Conservation (phyloP, 768 basidiomycete genomes). For the Crucibulum laeve region DNA sequence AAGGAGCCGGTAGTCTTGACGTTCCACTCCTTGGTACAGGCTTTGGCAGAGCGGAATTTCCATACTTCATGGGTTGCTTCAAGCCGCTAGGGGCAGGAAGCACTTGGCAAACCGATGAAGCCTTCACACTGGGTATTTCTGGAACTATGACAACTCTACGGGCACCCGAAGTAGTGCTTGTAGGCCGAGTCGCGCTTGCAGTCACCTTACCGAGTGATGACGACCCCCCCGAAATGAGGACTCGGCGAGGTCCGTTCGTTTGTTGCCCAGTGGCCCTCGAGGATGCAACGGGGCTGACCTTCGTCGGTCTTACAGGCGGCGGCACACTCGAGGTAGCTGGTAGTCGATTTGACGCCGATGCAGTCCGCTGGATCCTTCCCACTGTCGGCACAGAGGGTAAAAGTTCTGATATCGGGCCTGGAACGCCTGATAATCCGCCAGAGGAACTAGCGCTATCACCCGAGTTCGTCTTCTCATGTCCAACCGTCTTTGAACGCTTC, state of each 20-base stretch:
- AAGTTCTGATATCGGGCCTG: not conserved
- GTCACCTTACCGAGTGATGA: conserved; percentile 9
- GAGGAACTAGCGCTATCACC: conserved; percentile 8
- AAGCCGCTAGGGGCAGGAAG: conserved; percentile 12
- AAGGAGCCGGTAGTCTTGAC: conserved; percentile 18
- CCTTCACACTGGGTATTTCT: conserved; percentile 4
- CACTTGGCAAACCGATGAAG: not conserved
- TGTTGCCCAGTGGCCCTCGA: not conserved
- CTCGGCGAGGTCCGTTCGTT: conserved; percentile 22
- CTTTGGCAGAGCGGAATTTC: conserved; percentile 21
- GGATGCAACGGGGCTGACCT: conserved; percentile 1
- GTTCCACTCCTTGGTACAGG: conserved; percentile 15
- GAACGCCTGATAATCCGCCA: conserved; percentile 2
- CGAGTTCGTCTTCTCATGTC: conserved; percentile 13
- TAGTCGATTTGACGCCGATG: not conserved
- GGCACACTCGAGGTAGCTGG: not conserved
- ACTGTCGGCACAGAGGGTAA: not conserved
- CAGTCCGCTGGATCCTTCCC: no score
- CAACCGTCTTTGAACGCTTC: conserved; percentile 27
- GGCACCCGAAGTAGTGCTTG: no score
- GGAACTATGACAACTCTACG: conserved; percentile 2
- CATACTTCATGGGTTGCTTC: conserved; percentile 19
- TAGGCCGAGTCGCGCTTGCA: no score
- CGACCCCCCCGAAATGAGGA: conserved; percentile 22
- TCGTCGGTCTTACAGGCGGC: not conserved